Percentiles rank a stretch among this genome's conserved stretches.
phyloP scores from a whole-genome alignment of 1,284 basidiomycete genomes.

The Xerocomus amazonicus region DNA sequence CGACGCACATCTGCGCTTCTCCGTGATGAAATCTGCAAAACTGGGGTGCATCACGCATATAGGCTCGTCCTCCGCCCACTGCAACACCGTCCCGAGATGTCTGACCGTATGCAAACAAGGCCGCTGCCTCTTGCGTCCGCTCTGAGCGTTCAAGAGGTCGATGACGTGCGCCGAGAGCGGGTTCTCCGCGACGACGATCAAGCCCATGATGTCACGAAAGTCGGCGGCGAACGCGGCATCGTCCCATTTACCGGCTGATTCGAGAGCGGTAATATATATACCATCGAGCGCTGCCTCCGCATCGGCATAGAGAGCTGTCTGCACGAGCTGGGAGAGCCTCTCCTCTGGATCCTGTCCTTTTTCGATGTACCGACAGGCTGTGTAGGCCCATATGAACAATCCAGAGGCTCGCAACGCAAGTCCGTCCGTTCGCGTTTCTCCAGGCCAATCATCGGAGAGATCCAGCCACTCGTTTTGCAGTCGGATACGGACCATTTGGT shows the following conservation, averaged over 20 bases:
- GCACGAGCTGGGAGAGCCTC: conserved; percentile 27
- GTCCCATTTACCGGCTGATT: conserved; percentile 30
- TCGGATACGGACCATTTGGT: conserved; percentile 26
- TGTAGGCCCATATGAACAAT: conserved; percentile 37
- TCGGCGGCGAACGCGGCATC: conserved; percentile 29
- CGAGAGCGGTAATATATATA: conserved; percentile 33
- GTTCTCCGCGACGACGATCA: conserved; percentile 29
- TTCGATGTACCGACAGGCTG: conserved; percentile 32
- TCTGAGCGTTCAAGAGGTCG: conserved; percentile 25
- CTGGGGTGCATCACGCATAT: conserved; percentile 34
- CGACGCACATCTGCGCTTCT: conserved; percentile 23
- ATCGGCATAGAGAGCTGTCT: conserved; percentile 19
- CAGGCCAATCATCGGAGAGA: conserved; percentile 32
- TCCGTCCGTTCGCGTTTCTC: conserved; percentile 12
- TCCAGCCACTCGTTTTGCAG: conserved; percentile 22
- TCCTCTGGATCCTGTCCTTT: conserved; percentile 32
- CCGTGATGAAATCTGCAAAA: conserved; percentile 33
- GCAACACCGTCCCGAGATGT: conserved; percentile 27
- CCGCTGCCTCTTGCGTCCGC: conserved; percentile 14
- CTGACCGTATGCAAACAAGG: conserved; percentile 31
- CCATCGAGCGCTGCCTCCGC: conserved; percentile 30
- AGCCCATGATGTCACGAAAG: conserved; percentile 34
- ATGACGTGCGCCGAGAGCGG: conserved; percentile 25
- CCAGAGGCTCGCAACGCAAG: conserved; percentile 28
- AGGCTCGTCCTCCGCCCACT: conserved; percentile 27